Percentiles rank a stretch among this genome's conserved stretches.
Conservation (phyloP, 2,329 filamentous ascomycete genomes). For the Paecilomyces formosus region DNA sequence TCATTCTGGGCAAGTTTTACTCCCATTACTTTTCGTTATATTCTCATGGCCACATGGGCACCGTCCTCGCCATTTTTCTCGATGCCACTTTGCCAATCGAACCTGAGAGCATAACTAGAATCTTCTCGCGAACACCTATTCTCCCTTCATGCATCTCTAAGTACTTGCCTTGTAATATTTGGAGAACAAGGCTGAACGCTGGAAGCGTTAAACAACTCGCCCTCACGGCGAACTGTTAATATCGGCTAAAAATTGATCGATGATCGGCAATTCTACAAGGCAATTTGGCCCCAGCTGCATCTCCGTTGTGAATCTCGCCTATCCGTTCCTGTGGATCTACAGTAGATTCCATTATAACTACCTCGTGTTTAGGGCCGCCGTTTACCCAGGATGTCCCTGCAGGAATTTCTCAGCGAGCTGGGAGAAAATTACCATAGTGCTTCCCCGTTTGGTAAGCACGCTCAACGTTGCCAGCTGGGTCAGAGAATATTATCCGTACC, state of each 20-base stretch:
- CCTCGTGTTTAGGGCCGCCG: not conserved
- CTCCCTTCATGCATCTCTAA: not conserved
- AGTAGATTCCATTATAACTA: not conserved
- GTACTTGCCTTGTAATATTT: not conserved
- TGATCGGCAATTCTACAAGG: not conserved
- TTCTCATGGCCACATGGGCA: not conserved
- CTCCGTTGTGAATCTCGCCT: not conserved
- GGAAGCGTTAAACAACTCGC: not conserved
- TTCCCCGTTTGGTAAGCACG: not conserved
- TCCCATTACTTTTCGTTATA: not conserved
- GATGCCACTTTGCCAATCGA: not conserved
- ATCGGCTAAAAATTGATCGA: not conserved
- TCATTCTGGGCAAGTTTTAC: not conserved
- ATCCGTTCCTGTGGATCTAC: not conserved
- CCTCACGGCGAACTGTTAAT: not conserved
- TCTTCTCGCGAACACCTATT: not conserved
- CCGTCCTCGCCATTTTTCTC: not conserved
- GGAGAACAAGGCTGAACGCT: not conserved
- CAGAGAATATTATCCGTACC: no score
- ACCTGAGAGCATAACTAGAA: not conserved
- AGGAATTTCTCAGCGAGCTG: not conserved
- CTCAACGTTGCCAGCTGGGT: no score
- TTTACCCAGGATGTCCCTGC: not conserved
- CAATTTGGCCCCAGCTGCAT: not conserved
- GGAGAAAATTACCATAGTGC: not conserved